Evolutionary conservation across 2,329 filamentous ascomycete genomes (phyloP), one percentile per base, ranked within the genome.

Genomic region (Penicillium verrucosum): DNA sequence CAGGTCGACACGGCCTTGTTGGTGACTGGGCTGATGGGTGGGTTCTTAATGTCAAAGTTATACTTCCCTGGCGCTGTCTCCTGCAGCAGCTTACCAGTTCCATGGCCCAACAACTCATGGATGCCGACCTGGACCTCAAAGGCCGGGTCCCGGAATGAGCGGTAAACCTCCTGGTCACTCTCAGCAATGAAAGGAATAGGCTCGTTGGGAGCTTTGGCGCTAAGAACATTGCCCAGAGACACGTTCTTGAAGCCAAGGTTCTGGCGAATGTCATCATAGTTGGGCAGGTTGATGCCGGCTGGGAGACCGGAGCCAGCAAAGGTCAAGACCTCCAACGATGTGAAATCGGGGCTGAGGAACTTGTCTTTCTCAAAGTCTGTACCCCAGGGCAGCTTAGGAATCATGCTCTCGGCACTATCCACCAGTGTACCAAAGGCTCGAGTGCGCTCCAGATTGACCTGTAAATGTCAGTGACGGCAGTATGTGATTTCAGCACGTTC

Each of bases 121-220:
- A 97, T 87, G 25, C 92, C 93, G 47, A 99, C 93, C 76, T 97
- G 92, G 2, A 97, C 91, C 75, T 97, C 93, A 67, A 97, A 97
- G 0, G 93, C 88, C 7, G 85, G 83, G 67, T 97, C 92, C 11
- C 91, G 89, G 75, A 90, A 92, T 70, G 89, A 89, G 65, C 89
- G 84, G 75, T 89, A 97, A 5, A 96, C 72, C 2, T 85, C 84
- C 23, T 94, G 81, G 67, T 97, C 93, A 43, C 84, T 81, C 2
- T 89, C 85, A 14, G 85, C 82, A 68, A 99, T 92, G 76, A 97
- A 96, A 0, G 93, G 93, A 29, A 96, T 89, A 64, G 89, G 89
- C 79, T 97, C 93, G 68, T 96, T 89, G 0, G 92, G 90, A 0
- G 92, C 89, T 77, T 96, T 96, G 14, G 94, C 94, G 62, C 87